Evolutionary conservation across 768 basidiomycete genomes (phyloP).

Genomic region (Tylopilus cervinicoccineus): DNA sequence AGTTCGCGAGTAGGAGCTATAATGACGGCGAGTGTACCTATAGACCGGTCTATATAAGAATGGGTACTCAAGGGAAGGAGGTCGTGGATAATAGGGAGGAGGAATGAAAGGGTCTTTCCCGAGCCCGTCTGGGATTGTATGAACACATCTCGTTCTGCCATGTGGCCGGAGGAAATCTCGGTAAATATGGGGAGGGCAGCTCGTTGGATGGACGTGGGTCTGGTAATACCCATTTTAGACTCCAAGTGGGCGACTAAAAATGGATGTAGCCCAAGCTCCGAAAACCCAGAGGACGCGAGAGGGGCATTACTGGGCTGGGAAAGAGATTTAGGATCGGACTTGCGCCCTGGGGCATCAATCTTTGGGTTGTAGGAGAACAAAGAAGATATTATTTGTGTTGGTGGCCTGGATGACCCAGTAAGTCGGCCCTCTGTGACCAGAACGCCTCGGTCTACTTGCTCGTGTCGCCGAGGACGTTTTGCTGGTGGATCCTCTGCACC

Average conservation of each 20-base stretch:
- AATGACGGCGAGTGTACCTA: slow-evolving; percentile 92
- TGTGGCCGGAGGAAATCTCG: slow-evolving; percentile 33
- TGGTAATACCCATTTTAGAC: slow-evolving; percentile 74
- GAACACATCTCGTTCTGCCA: slow-evolving; percentile 67
- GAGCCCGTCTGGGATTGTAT: slow-evolving; percentile 97
- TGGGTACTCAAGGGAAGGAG: slow-evolving; percentile 83
- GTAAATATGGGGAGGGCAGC: slow-evolving; percentile 66
- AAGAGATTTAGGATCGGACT: slow-evolving; percentile 21
- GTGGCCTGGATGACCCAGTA: slow-evolving; percentile 27
- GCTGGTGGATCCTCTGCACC: slow-evolving; percentile 32
- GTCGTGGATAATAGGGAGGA: slow-evolving; percentile 93
- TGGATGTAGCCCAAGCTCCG: slow-evolving; percentile 78
- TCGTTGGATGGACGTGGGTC: slow-evolving; percentile 89
- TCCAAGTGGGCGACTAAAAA: slow-evolving; percentile 74
- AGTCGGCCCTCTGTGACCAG: slow-evolving; percentile 11
- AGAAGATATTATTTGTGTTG: slow-evolving; percentile 77
- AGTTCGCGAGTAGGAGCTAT: slow-evolving; percentile 95
- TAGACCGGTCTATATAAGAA: slow-evolving; percentile 92
- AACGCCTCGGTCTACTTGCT: slow-evolving; percentile 17
- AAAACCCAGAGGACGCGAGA: slow-evolving; percentile 66
- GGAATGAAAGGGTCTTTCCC: slow-evolving; percentile 91
- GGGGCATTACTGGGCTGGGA: slow-evolving; percentile 80
- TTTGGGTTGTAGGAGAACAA: slow-evolving; percentile 84
- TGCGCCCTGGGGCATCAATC: slow-evolving; percentile 41
- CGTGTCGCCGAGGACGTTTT: slow-evolving; percentile 44